These are phyloP conservation scores for Linnemannia hyalina DNA, from an alignment of 192 early-diverging fungal genomes.

Conservation along the genomic window DNA sequence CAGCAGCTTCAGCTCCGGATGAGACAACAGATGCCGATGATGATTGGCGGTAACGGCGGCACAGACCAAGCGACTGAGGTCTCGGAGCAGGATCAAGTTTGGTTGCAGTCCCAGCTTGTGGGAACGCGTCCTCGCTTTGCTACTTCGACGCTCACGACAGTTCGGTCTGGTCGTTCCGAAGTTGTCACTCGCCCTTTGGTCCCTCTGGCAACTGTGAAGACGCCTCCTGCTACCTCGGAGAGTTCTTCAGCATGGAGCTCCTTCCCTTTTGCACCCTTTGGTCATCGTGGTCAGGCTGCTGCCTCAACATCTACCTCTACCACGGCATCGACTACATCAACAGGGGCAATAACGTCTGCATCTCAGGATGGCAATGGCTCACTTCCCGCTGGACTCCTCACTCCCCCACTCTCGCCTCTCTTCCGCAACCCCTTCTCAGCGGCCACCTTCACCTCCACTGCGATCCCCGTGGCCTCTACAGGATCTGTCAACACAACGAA, in stretches of 20 bases:
- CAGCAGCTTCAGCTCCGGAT: constrained; percentile 27
- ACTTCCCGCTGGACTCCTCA: constrained; percentile 15
- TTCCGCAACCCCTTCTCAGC: constrained; percentile 2
- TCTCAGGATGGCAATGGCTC: not conserved
- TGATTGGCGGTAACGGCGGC: not conserved
- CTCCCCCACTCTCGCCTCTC: constrained; percentile 26
- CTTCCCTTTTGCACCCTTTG: not conserved
- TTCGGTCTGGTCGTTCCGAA: not conserved
- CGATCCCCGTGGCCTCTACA: not conserved
- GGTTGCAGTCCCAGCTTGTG: constrained; percentile 10
- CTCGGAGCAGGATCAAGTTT: constrained; percentile 4
- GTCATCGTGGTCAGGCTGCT: not conserved
- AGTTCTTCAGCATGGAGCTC: not conserved
- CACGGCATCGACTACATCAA: not conserved
- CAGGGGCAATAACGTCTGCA: not conserved
- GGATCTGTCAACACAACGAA: not conserved
- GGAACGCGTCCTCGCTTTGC: constrained; percentile 36
- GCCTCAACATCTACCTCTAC: not conserved
- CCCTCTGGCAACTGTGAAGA: not conserved
- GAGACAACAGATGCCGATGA: not conserved
- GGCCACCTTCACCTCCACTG: not conserved
- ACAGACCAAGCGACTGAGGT: not conserved
- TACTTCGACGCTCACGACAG: constrained; percentile 28
- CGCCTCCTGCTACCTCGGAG: not conserved
- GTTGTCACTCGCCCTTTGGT: constrained; percentile 33